Evolutionary conservation across 1,284 basidiomycete genomes (phyloP).

Genomic region (Neonothopanus nambi): DNA sequence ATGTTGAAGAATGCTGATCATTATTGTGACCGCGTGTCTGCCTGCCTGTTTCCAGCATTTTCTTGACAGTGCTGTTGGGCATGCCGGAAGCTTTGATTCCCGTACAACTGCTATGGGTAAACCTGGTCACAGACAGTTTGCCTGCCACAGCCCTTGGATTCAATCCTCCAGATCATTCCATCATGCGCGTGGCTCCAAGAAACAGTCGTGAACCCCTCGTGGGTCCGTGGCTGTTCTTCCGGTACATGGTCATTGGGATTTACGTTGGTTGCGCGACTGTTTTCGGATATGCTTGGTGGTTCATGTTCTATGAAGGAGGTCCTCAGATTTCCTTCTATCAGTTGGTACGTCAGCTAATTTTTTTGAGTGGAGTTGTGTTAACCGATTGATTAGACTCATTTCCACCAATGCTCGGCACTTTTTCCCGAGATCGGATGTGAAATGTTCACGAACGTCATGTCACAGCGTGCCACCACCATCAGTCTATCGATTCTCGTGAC

Average conservation of each 20-base stretch:
- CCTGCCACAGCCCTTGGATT: constrained; percentile 99
- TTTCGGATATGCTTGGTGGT: constrained; percentile 99
- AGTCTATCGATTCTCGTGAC: constrained; percentile 92
- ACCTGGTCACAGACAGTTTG: constrained; percentile 92
- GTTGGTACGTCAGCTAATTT: constrained; percentile 61
- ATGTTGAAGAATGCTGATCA: background rate
- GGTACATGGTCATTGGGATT: constrained; percentile 90
- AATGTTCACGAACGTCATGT: constrained; percentile 89
- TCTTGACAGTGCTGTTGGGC: constrained; percentile 93
- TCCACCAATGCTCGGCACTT: constrained; percentile 82
- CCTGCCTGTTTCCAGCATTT: constrained; percentile 66
- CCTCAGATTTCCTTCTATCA: constrained; percentile 94
- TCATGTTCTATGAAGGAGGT: constrained; percentile 85
- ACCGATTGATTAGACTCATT: constrained; percentile 70
- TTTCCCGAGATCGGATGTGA: constrained; percentile 92
- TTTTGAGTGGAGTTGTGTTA: constrained; percentile 12
- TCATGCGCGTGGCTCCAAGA: constrained; percentile 93
- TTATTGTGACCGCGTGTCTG: constrained; percentile 6
- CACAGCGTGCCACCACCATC: constrained; percentile 91
- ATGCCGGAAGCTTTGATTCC: constrained; percentile 99
- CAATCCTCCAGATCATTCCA: constrained; percentile 94
- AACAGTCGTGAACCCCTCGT: constrained; percentile 89
- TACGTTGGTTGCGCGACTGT: constrained; percentile 97
- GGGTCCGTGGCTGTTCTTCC: constrained; percentile 92
- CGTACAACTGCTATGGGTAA: constrained; percentile 97